Evolutionary conservation across 192 early-diverging fungal species (phyloP).

Genomic region (Podila clonocystis): DNA sequence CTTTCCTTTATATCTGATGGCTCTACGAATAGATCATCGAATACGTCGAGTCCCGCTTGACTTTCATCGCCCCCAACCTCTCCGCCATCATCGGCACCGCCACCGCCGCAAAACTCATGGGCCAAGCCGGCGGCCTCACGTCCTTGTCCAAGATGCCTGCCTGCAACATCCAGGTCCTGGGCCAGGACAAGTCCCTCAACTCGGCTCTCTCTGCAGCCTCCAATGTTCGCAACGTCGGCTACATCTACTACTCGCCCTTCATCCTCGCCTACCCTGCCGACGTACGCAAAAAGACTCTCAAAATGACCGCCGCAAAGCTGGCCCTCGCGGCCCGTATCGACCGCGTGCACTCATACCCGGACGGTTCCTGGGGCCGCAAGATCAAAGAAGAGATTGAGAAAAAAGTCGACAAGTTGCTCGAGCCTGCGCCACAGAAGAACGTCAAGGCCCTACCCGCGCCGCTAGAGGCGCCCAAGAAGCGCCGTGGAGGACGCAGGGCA

Average conservation of each 20-base stretch:
- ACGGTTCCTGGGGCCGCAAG: slow-evolving; percentile 77
- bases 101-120: slow-evolving; percentile 91
- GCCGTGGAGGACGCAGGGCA: slow-evolving; percentile 90
- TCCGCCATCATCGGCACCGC: slow-evolving; percentile 86
- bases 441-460: slow-evolving; percentile 94
- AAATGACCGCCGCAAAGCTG: slow-evolving; percentile 86
- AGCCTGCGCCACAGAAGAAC: slow-evolving; percentile 86
- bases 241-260: slow-evolving; percentile 82
- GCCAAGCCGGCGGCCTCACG: slow-evolving; percentile 89
- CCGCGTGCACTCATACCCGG: slow-evolving; percentile 68
- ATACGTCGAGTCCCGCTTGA: slow-evolving; percentile 94
- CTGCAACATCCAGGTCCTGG: slow-evolving; percentile 83
- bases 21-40: slow-evolving; percentile 72
- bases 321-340: slow-evolving; percentile 92
- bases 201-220: slow-evolving; percentile 73
- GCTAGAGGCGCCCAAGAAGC: slow-evolving; percentile 88
- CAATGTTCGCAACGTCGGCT: slow-evolving; percentile 79
- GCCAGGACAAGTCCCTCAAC: slow-evolving; percentile 41
- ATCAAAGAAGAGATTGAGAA: slow-evolving; percentile 85
- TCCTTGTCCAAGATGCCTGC: slow-evolving; percentile 89
- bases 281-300: slow-evolving; percentile 78
- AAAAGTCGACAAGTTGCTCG: slow-evolving; percentile 86
- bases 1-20: background rate
- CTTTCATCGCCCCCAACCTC: slow-evolving; percentile 93
- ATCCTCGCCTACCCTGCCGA: slow-evolving; percentile 77